These are phyloP conservation scores for Knufia fluminis DNA, from an alignment of 2,329 filamentous ascomycete genomes.

Conservation along the genomic window DNA sequence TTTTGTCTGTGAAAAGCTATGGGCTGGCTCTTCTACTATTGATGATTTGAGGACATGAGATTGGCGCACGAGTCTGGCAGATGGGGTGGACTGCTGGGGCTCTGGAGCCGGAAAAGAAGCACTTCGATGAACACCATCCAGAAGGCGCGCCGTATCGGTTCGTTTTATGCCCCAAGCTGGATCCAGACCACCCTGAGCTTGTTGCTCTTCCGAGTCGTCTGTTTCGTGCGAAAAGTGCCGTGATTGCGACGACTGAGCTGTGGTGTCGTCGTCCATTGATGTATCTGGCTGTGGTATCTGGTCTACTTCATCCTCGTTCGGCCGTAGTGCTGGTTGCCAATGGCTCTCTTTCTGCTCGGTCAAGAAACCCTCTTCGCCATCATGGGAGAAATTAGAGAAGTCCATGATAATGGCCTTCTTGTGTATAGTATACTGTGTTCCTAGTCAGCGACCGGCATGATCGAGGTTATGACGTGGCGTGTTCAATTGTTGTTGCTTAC, in stretches of 20 bases:
- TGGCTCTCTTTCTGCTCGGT: constrained; percentile 24
- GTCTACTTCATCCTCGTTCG: constrained; percentile 27
- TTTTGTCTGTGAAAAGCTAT: neutral
- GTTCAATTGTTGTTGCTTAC: constrained; percentile 3
- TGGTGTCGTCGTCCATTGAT: neutral
- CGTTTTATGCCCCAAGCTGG: constrained; percentile 22
- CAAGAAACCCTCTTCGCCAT: neutral
- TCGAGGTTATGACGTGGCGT: neutral
- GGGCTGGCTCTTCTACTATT: neutral
- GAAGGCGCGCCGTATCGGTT: constrained; percentile 16
- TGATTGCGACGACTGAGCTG: neutral
- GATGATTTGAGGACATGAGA: neutral
- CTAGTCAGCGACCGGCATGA: constrained; percentile 5
- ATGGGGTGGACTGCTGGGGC: neutral
- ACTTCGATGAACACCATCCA: constrained; percentile 17
- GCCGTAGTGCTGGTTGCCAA: constrained; percentile 49
- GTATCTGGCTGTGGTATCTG: neutral
- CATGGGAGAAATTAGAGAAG: constrained; percentile 8
- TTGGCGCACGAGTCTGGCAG: neutral
- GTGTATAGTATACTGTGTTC: constrained; percentile 10
- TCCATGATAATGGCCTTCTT: constrained; percentile 7
- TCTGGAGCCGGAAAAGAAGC: constrained; percentile 19
- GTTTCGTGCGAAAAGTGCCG: neutral
- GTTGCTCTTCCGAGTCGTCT: constrained; percentile 18
- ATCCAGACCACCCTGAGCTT: constrained; percentile 19